Evolutionary conservation across 129 eudicot genomes (phyloP), one percentile per base, ranked within the genome.

Genomic region (Sambucus nigra): DNA sequence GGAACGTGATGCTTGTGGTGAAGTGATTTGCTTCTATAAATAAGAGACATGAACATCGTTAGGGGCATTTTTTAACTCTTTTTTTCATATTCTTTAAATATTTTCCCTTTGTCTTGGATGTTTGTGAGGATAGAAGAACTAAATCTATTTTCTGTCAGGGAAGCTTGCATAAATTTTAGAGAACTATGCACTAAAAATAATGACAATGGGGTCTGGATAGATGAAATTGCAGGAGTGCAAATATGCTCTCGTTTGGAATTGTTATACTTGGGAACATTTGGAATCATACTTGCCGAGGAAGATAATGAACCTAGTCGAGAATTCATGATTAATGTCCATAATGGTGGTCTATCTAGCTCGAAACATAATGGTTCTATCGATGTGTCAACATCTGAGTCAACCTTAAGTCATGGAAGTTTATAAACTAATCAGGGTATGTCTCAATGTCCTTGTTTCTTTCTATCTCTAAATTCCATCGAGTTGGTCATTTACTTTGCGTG

Each of bases 151-250:
- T 24, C 33, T 5, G 56, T 26, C 67, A 88, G 97, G 81, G 85
- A 84, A 49, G 97, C 97, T 33, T 88, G 97, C 61, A 18, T 71
- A 26, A 69, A 68, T 65, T 88, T 84, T 65, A 70, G 73, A 71
- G 88, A 75, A 28, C 62, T 88, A 16, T 88, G 87, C 62, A 68
- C 69, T 47, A 76, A 71, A 55, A 88, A 84, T 73, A 81, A 79
- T 38, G 66, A 64, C 15, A 95, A 88, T 58, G 64, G 67, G 31
- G 57, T 63, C 64, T 81, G 95, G 95, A 80, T 74, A 78, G 85
- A 81, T 76, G 83, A 81, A 51, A 61, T 84, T 44, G 95, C 93
- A 33, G 80, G 80, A 51, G 73, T 84, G 82, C 92, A 84, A 73
- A 92, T 75, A 15, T 71, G 25, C 69, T 59, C 84, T 72, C 71